phyloP scores from a whole-genome alignment of 495 filamentous ascomycete genomes.

The Darksidea phi region DNA sequence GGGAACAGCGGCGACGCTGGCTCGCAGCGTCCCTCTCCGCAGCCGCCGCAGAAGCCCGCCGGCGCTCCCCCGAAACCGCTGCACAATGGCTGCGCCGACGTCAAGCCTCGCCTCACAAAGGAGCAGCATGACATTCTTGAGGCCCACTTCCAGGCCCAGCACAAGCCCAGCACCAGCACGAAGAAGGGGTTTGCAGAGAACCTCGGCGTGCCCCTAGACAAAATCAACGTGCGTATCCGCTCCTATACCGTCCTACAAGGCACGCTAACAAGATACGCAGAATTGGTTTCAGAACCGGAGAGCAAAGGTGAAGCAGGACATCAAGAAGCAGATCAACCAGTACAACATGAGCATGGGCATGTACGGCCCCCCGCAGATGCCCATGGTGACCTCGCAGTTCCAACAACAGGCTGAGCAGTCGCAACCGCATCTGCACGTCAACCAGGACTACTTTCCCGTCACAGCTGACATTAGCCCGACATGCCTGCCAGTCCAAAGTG shows the following conservation, averaged over 20 bases:
- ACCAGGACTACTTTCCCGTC: constrained; percentile 25
- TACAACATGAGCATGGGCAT: constrained; percentile 33
- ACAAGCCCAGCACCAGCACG: constrained; percentile 43
- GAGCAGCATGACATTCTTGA: constrained; percentile 48
- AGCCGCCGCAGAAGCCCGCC: constrained; percentile 12
- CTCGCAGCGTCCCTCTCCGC: constrained; percentile 11
- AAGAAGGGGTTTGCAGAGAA: constrained; percentile 46
- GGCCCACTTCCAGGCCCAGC: constrained; percentile 40
- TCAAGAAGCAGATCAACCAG: constrained; percentile 41
- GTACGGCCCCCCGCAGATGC: constrained; percentile 20
- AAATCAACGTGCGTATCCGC: constrained; percentile 44
- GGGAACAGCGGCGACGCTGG: constrained; percentile 10
- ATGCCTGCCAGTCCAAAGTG: constrained; percentile 31
- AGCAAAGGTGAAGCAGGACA: constrained; percentile 48
- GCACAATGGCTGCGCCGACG: constrained; percentile 39
- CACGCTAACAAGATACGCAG: constrained; percentile 32
- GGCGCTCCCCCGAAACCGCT: constrained; percentile 8
- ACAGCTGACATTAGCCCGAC: constrained; percentile 35
- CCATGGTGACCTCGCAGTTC: constrained; percentile 22
- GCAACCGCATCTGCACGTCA: constrained; percentile 15
- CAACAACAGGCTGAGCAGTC: constrained; percentile 14
- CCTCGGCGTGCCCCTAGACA: constrained; percentile 45
- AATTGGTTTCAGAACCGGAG: constrained; percentile 50
- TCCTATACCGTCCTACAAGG: neutral
- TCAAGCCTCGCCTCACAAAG: constrained; percentile 48